Evolutionary conservation across 768 basidiomycete genomes (phyloP).

Genomic region (Hypholoma fasciculare): DNA sequence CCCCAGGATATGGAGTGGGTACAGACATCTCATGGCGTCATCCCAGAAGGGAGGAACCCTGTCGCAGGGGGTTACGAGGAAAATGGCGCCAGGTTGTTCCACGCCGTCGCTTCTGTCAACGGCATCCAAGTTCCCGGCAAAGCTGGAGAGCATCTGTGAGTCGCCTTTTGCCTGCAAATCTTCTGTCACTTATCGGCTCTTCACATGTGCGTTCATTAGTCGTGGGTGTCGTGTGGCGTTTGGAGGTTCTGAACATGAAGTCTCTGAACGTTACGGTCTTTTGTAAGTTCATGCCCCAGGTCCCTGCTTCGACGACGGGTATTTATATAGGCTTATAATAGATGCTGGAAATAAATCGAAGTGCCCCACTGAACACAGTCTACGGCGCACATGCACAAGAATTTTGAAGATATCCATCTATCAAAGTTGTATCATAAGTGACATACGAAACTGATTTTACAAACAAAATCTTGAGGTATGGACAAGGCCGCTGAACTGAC

Average conservation of each 20-base stretch:
- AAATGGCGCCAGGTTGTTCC: slow-evolving; percentile 63
- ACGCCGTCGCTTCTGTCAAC: slow-evolving; percentile 55
- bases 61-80: slow-evolving; percentile 81
- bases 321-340: slow-evolving; percentile 8
- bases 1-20: slow-evolving; percentile 76
- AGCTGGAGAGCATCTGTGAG: slow-evolving; percentile 68
- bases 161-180: slow-evolving; percentile 7
- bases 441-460: too few species aligned
- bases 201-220: slow-evolving; percentile 28
- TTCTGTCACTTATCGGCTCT: slow-evolving; percentile 13
- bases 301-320: neutral
- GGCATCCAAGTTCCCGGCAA: slow-evolving; percentile 72
- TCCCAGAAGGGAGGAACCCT: slow-evolving; percentile 57
- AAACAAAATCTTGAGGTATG: too few species aligned
- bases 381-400: too few species aligned
- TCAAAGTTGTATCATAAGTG: too few species aligned
- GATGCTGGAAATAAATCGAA: slow-evolving; percentile 35
- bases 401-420: too few species aligned
- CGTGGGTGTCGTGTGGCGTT: slow-evolving; percentile 45
- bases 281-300: slow-evolving; percentile 35
- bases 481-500: too few species aligned
- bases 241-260: slow-evolving; percentile 41
- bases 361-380: too few species aligned
- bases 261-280: slow-evolving; percentile 45
- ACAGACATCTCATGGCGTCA: slow-evolving; percentile 53